Evolutionary conservation across 371 early-diverging fungal species (phyloP), one percentile per base, ranked within the genome.

Genomic region (Apophysomyces elegans): DNA sequence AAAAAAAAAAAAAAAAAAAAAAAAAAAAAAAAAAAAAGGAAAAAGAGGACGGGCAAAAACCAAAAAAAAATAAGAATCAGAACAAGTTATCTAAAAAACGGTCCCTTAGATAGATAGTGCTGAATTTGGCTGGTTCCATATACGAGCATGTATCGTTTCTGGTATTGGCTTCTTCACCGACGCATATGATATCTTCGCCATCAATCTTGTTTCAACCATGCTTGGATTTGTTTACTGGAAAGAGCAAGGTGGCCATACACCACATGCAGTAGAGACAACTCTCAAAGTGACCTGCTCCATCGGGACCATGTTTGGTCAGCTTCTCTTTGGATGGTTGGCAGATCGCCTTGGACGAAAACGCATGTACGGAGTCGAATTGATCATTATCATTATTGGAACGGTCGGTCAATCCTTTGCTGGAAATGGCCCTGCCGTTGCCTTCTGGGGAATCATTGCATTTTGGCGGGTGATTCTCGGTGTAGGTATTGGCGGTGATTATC

Each of bases 121-220:
- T 5, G 70, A 79, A 50, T 84, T 84, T 69, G 84, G 84, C 65
- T 92, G 93, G 93, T 93, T 92, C 86, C 94, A 95, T 74, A 71
- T 95, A 46, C 88, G 91, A 46, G 90, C 96, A 50, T 90, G 92
- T 80, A 73, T 94, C 57, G 93, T 94, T 26, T 88, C 95, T 13
- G 96, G 96, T 65, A 82, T 90, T 54, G 95, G 96, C 59, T 94
- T 93, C 84, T 93, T 91, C 72, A 94, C 94, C 9, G 94, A 95
- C 72, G 88, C 93, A 21, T 93, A 95, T 73, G 94, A 96, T 85
- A 86, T 93, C 50, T 96, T 95, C 65, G 90, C 91, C 57, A 94
- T 94, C 75, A 89, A 89, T 64, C 73, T 94, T 64, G 92, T 90
- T 41, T 85, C 93, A 2, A 75, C 90, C 12, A 92, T 92, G 88